Evolutionary conservation across 2,329 filamentous ascomycete species (phyloP).

Genomic region (Scedosporium dehoogii): DNA sequence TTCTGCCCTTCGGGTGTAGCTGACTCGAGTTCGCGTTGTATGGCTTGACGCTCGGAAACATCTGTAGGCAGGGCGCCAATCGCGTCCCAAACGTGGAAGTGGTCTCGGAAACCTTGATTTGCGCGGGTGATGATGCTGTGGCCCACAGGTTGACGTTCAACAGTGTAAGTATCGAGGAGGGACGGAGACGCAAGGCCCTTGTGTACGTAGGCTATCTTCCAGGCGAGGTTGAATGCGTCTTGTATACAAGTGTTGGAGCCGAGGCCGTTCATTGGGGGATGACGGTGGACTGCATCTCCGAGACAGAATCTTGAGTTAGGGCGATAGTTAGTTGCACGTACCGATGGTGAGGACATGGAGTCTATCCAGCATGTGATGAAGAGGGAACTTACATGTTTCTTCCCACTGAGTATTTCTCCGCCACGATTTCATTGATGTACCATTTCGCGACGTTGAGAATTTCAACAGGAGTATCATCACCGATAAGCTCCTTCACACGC

Average conservation of each 20-base stretch:
- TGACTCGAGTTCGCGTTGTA: conserved; percentile 30
- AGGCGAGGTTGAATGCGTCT: conserved; percentile 45
- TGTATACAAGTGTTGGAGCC: conserved; percentile 50
- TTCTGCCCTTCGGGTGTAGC: conserved; percentile 24
- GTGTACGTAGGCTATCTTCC: conserved; percentile 40
- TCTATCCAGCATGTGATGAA: too few species aligned
- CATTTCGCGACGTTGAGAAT: conserved; percentile 46
- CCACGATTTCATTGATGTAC: conserved; percentile 52
- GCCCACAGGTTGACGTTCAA: conserved; percentile 40
- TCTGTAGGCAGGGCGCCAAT: conserved; percentile 31
- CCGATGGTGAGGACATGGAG: too few species aligned
- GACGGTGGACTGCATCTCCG: conserved; percentile 48
- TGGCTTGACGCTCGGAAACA: conserved; percentile 24
- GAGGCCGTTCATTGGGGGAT: conserved; percentile 46
- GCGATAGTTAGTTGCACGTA: background rate
- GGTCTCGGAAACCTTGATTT: conserved; percentile 46
- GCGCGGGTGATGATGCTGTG: conserved; percentile 39
- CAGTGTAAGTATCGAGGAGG: conserved; percentile 31
- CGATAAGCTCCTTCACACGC: conserved; percentile 39
- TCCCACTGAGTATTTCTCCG: conserved; percentile 39
- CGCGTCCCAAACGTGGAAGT: conserved; percentile 32
- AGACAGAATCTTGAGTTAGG: conserved; percentile 33
- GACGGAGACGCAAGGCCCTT: conserved; percentile 18
- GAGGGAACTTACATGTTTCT: conserved; percentile 30
- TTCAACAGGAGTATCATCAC: conserved; percentile 40